phyloP scores from a whole-genome alignment of 345 rosid genomes.

The Aurinia saxatilis region DNA sequence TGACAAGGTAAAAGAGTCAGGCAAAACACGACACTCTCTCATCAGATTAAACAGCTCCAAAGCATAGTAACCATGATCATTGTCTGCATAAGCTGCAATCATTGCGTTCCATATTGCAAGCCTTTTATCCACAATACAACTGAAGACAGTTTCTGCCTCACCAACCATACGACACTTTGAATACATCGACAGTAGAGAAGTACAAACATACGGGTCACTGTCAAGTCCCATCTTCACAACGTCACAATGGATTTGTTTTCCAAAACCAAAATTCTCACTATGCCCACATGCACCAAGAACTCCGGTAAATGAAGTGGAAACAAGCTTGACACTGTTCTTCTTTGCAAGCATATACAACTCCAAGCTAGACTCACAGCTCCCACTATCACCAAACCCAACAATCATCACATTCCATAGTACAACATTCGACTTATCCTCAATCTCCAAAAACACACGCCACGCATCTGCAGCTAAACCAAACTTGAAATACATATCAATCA shows the following conservation, averaged over 20 bases:
- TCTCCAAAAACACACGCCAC: conserved; percentile 37
- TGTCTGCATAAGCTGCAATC: conserved; percentile 55
- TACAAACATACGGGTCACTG: conserved; percentile 44
- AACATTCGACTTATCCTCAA: conserved; percentile 45
- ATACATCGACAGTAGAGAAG: conserved; percentile 67
- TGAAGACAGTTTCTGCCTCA: conserved; percentile 49
- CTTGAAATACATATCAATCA: conserved; percentile 48
- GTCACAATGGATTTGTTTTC: conserved; percentile 61
- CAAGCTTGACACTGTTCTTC: conserved; percentile 38
- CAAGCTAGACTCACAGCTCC: conserved; percentile 50
- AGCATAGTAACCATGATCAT: conserved; percentile 35
- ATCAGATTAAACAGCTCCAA: conserved; percentile 38
- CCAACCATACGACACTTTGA: conserved; percentile 48
- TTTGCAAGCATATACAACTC: conserved; percentile 46
- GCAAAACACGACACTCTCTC: conserved; percentile 29
- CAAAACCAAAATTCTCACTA: conserved; percentile 41
- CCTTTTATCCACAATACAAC: conserved; percentile 33
- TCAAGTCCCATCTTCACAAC: conserved; percentile 56
- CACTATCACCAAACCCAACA: conserved; percentile 48
- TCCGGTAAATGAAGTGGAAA: conserved; percentile 45
- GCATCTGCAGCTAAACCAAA: conserved; percentile 38
- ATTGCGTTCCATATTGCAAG: conserved; percentile 68
- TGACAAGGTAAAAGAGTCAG: conserved; percentile 56
- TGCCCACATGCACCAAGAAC: conserved; percentile 48
- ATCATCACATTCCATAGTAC: conserved; percentile 85